Conservation (phyloP, 192 early-diverging fungal genomes). For the Glomus cerebriforme region DNA sequence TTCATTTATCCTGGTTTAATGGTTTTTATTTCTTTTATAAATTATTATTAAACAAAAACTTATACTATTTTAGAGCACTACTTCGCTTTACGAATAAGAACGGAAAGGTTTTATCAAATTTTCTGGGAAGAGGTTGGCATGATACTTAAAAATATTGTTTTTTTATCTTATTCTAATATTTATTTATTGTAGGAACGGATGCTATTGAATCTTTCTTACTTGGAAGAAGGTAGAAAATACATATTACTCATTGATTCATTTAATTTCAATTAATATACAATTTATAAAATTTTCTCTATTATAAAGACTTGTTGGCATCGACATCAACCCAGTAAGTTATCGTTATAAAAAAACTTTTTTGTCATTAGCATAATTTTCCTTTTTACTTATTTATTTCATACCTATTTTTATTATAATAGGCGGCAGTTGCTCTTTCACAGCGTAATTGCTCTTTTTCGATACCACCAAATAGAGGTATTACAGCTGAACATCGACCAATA, state of each 20-base stretch:
- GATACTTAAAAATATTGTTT: background rate
- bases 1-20: too few relatives aligned
- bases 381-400: background rate
- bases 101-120: slow-evolving; percentile 86
- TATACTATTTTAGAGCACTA: slow-evolving; percentile 52
- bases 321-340: slow-evolving; percentile 78
- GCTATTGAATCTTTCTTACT: slow-evolving; percentile 87
- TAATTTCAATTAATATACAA: background rate
- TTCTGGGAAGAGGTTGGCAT: slow-evolving; percentile 77
- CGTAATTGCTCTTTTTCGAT: slow-evolving; percentile 85
- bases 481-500: slow-evolving; percentile 78
- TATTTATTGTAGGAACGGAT: slow-evolving; percentile 64
- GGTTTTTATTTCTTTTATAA: too few relatives aligned
- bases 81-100: slow-evolving; percentile 75
- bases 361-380: background rate
- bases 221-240: slow-evolving; percentile 57
- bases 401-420: slow-evolving; percentile 34
- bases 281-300: slow-evolving; percentile 6
- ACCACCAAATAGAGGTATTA: slow-evolving; percentile 59
- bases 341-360: background rate
- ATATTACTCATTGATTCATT: background rate
- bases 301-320: slow-evolving; percentile 66
- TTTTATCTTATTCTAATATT: background rate
- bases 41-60: too few relatives aligned
- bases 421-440: slow-evolving; percentile 79